A percentile compares a stretch with the other conserved stretches of the same genome.
phyloP scores from a whole-genome alignment of 768 basidiomycete species.

The Pulveroboletus sp. region DNA sequence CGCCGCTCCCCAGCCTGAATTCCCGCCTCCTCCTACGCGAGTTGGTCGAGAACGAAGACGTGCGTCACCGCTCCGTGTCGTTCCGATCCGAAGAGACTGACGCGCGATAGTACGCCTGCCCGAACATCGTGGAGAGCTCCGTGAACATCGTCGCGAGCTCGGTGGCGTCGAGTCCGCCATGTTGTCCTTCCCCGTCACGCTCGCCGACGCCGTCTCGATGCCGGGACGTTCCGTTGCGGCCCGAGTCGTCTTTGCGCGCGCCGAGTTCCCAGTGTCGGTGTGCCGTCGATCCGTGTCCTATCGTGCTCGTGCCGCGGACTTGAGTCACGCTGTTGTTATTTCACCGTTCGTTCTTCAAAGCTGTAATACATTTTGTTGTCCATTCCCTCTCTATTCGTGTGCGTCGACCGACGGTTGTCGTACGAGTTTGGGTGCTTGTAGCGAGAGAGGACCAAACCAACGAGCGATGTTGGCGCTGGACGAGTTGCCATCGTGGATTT shows the following conservation, averaged over 20 bases:
- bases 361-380: not conserved
- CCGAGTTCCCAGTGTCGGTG: conserved; percentile 1
- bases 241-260: not conserved
- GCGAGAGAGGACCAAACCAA: too few relatives aligned
- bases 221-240: not conserved
- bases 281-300: conserved; percentile 7
- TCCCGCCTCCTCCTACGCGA: conserved; percentile 29
- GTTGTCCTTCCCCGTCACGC: conserved; percentile 9
- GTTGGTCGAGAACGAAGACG: conserved; percentile 25
- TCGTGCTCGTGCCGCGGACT: conserved; percentile 14
- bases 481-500: too few relatives aligned
- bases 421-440: too few relatives aligned
- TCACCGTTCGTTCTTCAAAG: not conserved
- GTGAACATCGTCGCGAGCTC: conserved; percentile 17
- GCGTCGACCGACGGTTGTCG: too few relatives aligned
- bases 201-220: not conserved
- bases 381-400: not conserved
- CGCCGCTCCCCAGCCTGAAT: conserved; percentile 18
- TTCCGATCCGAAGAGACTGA: not conserved
- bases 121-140: conserved; percentile 23
- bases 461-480: too few relatives aligned
- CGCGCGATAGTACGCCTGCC: conserved; percentile 18
- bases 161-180: conserved; percentile 12
- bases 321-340: not conserved
- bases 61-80: not conserved